These are phyloP conservation scores for Sporisorium graminicola DNA, from an alignment of 1,284 basidiomycete genomes.

Conservation along the genomic window DNA sequence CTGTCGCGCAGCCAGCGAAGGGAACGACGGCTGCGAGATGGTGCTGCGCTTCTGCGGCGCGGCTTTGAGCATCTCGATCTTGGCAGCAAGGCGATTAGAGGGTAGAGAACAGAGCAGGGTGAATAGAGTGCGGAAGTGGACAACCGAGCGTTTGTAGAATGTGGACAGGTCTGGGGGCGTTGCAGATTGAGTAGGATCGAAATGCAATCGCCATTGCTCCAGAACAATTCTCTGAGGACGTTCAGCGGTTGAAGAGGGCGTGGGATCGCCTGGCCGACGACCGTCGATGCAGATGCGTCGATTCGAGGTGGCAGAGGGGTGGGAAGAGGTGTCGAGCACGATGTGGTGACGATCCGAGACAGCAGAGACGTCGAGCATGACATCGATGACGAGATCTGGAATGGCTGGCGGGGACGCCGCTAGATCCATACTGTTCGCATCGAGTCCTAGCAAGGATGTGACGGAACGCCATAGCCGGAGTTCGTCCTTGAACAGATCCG, in stretches of 20 bases:
- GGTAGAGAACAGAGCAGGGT: constrained; percentile 62
- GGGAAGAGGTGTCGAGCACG: constrained; percentile 10
- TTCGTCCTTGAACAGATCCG: constrained; percentile 66
- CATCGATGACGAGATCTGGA: constrained; percentile 68
- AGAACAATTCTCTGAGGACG: constrained; percentile 42
- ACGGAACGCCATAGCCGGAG: constrained; percentile 67
- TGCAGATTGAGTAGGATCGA: constrained; percentile 23
- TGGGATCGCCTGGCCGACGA: constrained; percentile 1
- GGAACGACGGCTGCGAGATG: background rate
- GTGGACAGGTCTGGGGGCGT: constrained; percentile 60
- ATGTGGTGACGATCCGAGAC: constrained; percentile 30
- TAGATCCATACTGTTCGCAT: background rate
- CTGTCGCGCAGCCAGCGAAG: constrained; percentile 22
- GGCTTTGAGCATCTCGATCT: constrained; percentile 32
- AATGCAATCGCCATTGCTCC: constrained; percentile 52
- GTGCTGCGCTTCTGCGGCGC: constrained; percentile 5
- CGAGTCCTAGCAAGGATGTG: constrained; percentile 31
- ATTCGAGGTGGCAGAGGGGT: background rate
- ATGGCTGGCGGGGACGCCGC: constrained; percentile 23
- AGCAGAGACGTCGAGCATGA: constrained; percentile 65
- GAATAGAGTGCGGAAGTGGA: constrained; percentile 67
- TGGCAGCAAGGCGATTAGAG: constrained; percentile 52
- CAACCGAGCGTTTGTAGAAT: constrained; percentile 69
- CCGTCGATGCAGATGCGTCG: constrained; percentile 30
- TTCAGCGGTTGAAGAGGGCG: background rate